A percentile compares a stretch with the other conserved stretches of the same genome.
Evolutionary conservation across 2,329 filamentous ascomycete species (phyloP).

Genomic region (Phialocephala subalpina): DNA sequence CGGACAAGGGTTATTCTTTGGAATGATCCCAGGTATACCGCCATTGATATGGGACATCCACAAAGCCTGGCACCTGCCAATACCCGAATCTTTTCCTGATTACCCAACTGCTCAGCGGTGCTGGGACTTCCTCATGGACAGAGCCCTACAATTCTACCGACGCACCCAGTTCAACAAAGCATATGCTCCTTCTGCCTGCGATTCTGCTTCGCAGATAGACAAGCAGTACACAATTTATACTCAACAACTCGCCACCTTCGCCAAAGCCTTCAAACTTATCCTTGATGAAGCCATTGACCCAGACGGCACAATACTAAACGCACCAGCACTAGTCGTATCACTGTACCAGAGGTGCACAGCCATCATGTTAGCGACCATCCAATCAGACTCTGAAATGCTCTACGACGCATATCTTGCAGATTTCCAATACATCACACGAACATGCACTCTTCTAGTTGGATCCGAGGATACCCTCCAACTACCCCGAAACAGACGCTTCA

Average conservation of each 20-base stretch:
- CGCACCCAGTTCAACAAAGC: slow-evolving; percentile 36
- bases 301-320: slow-evolving; percentile 34
- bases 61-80: slow-evolving; percentile 36
- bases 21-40: slow-evolving; percentile 37
- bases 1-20: slow-evolving; percentile 39
- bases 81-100: slow-evolving; percentile 37
- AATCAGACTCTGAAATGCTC: slow-evolving; percentile 37
- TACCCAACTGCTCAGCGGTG: slow-evolving; percentile 38
- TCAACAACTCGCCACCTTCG: slow-evolving; percentile 34
- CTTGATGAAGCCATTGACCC: slow-evolving; percentile 33
- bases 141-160: slow-evolving; percentile 39
- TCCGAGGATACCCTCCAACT: slow-evolving; percentile 26
- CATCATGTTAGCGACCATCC: slow-evolving; percentile 33
- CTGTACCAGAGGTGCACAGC: slow-evolving; percentile 35
- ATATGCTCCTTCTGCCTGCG: slow-evolving; percentile 29
- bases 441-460: slow-evolving; percentile 29
- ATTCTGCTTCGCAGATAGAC: slow-evolving; percentile 30
- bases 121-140: slow-evolving; percentile 43
- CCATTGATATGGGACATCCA: slow-evolving; percentile 42
- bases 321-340: slow-evolving; percentile 36
- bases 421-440: slow-evolving; percentile 38
- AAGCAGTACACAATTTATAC: slow-evolving; percentile 28
- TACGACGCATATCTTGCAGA: slow-evolving; percentile 36
- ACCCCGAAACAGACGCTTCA: slow-evolving; percentile 57
- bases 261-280: slow-evolving; percentile 36